A percentile compares a stretch with the other conserved stretches of the same genome.
Conservation (phyloP, 2,329 filamentous ascomycete species). For the Colletotrichum kahawae region DNA sequence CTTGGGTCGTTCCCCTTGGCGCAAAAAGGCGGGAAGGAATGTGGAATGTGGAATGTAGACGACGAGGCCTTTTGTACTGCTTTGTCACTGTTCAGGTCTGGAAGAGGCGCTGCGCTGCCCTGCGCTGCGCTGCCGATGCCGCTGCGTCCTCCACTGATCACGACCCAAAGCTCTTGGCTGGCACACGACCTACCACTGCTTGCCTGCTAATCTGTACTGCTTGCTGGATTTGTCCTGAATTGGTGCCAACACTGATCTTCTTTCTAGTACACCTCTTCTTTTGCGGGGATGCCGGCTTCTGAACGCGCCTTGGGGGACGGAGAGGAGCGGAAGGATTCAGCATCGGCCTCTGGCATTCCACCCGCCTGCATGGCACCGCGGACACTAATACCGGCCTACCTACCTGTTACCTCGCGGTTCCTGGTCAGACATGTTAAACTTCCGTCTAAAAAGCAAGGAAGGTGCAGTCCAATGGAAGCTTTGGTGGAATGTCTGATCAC, state of each 20-base stretch:
- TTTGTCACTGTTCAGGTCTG: not conserved
- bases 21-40: constrained; percentile 12
- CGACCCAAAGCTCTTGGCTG: not conserved
- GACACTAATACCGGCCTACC: not conserved
- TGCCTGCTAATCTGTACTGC: not conserved
- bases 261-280: not conserved
- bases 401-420: not conserved
- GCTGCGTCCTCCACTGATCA: not conserved
- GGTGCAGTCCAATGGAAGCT: not conserved
- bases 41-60: not conserved
- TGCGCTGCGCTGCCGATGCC: not conserved
- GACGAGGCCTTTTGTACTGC: not conserved
- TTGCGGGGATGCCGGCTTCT: not conserved
- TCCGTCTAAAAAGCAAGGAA: not conserved
- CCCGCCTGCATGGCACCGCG: not conserved
- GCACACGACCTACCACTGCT: not conserved
- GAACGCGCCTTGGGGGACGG: not conserved
- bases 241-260: not conserved
- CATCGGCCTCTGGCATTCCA: not conserved
- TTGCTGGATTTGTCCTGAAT: not conserved
- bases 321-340: not conserved
- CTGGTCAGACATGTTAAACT: not conserved
- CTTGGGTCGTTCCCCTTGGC: not conserved
- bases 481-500: constrained; percentile 9
- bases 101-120: not conserved